Evolutionary conservation across 805 yeast genomes (phyloP), one percentile per base, ranked within the genome.

Genomic region (Saturnispora diversa): DNA sequence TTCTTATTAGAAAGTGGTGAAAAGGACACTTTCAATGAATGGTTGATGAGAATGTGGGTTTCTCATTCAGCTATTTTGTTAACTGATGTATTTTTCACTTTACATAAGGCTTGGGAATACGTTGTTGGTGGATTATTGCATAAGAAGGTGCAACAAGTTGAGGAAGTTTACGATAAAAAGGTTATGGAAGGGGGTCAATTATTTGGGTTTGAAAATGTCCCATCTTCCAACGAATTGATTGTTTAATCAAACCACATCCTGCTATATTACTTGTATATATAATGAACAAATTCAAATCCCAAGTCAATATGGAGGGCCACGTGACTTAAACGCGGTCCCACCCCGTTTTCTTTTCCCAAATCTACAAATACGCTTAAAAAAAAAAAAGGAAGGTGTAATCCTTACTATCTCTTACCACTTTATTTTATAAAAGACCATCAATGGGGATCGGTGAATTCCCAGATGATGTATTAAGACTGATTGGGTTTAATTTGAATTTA

Each of bases 81-180:
- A 35, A 49, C 52, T 31, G 53, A 42, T 15, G 44, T 34, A 5
- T 16, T 42, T 16, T 47, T 47, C 24, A 15, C 16, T 3, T 1
- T 47, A 5, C 45, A 47, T 24, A 44, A 36, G 37, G 10, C 31
- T 6, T 47, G 45, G 33, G 37, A 33, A n/a, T 42, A 36, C 32
- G 22, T 44, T 2, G 32, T 21, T 8, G 41, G 41, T 2, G 25
- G 9, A 2, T 13, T 47, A 5, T 40, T 46, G 10, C 24, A 37
- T 19, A 26, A 35, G 11, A 26, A 50, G 20, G 74, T 72, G 5
- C 52, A 62, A 12, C 55, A 56, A 23, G 20, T 56, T 19, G 78
- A 73, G 48, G 75, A 68, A 37, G 57, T 56, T 31, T 60, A 72
- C 32, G 77, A 73, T 37, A 51, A 55, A 26, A 64, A 66, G 44